phyloP scores from a whole-genome alignment of 257 asterid genomes.

The Ilex asprella region DNA sequence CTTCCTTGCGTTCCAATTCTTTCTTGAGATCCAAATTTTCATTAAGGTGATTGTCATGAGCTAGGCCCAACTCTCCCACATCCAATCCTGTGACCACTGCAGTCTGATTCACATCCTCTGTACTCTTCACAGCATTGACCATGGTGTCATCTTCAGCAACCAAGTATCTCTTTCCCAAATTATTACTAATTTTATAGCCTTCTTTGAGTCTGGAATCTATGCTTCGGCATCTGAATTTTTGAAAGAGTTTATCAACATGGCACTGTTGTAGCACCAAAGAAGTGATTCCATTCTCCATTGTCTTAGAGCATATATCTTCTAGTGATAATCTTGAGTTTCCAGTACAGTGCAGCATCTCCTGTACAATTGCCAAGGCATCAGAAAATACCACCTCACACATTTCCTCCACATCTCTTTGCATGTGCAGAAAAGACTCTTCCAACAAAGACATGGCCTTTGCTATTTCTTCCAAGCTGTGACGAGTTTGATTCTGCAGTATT shows the following conservation, averaged over 20 bases:
- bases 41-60: conserved; percentile 23
- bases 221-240: conserved; percentile 20
- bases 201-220: conserved; percentile 22
- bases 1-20: conserved; percentile 59
- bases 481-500: conserved; percentile 28
- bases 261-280: conserved; percentile 39
- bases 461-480: conserved; percentile 31
- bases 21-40: conserved; percentile 43
- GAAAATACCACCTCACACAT: conserved; percentile 28
- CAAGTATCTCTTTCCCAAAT: conserved; percentile 10
- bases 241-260: conserved; percentile 31
- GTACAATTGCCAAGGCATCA: conserved; percentile 41
- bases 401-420: conserved; percentile 44
- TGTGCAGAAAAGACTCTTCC: conserved; percentile 45
- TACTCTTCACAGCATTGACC: conserved; percentile 16
- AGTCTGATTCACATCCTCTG: conserved; percentile 20
- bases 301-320: conserved; percentile 39
- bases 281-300: conserved; percentile 37
- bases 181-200: conserved; percentile 15
- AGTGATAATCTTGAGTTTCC: conserved; percentile 40
- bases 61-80: conserved; percentile 21
- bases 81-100: conserved; percentile 17
- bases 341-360: conserved; percentile 34
- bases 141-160: conserved; percentile 10
- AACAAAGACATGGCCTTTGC: conserved; percentile 31